Percentiles rank a stretch among this genome's conserved stretches.
Evolutionary conservation across 192 early-diverging fungal genomes (phyloP).

Genomic region (Umbelopsis ramanniana): DNA sequence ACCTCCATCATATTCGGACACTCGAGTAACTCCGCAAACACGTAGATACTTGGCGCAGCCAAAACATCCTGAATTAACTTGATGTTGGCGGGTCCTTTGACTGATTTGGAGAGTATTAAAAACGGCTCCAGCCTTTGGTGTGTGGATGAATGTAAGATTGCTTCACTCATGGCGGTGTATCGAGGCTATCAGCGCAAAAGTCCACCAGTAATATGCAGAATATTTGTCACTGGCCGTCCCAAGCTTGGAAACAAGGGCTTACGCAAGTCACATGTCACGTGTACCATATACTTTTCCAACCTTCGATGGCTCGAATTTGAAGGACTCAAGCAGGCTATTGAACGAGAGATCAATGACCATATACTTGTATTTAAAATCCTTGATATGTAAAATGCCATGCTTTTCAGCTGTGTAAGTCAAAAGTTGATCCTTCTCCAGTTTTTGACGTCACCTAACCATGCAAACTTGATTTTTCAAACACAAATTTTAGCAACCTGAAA

Average conservation of each 20-base stretch:
- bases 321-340: too few species aligned
- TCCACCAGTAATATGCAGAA: not conserved
- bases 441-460: too few species aligned
- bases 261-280: slow-evolving; percentile 16
- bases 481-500: too few species aligned
- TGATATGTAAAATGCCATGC: too few species aligned
- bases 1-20: slow-evolving; percentile 74
- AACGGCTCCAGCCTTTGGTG: slow-evolving; percentile 67
- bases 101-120: slow-evolving; percentile 74
- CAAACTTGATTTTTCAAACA: too few species aligned
- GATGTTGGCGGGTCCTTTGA: slow-evolving; percentile 73
- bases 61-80: slow-evolving; percentile 76
- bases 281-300: not conserved
- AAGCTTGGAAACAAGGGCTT: not conserved
- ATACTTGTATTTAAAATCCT: too few species aligned
- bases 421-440: too few species aligned
- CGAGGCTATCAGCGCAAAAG: not conserved
- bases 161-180: slow-evolving; percentile 21
- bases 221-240: not conserved
- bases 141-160: slow-evolving; percentile 20
- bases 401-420: too few species aligned
- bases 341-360: too few species aligned
- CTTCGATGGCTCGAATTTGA: too few species aligned
- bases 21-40: slow-evolving; percentile 78
- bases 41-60: slow-evolving; percentile 72